phyloP scores from a whole-genome alignment of 2,329 filamentous ascomycete species.

The Pyrenophora teres region DNA sequence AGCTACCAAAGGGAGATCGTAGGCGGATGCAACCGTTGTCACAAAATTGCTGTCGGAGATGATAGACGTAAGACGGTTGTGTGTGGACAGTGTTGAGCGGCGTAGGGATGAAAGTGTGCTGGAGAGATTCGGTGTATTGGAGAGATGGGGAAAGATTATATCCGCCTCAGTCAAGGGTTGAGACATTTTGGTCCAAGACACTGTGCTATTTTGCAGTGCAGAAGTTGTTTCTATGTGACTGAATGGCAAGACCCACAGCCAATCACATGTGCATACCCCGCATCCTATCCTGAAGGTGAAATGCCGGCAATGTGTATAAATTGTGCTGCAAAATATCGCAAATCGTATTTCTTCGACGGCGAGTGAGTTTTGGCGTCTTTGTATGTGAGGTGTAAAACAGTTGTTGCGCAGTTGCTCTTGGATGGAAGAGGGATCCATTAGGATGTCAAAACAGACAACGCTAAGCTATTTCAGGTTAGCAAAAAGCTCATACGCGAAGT shows the following conservation, averaged over 20 bases:
- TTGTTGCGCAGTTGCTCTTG: neutral
- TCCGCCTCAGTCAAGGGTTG: conserved; percentile 39
- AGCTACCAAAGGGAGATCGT: conserved; percentile 73
- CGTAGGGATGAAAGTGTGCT: conserved; percentile 73
- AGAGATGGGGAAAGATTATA: conserved; percentile 60
- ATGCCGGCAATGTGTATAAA: too few relatives aligned
- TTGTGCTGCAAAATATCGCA: too few relatives aligned
- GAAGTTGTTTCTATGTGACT: neutral
- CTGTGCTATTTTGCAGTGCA: neutral
- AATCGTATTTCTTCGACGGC: too few relatives aligned
- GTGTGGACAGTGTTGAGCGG: conserved; percentile 74
- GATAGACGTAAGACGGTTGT: conserved; percentile 83
- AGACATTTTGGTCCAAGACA: conserved; percentile 20
- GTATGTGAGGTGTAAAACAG: too few relatives aligned
- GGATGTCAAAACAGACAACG: neutral
- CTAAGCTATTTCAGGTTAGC: neutral
- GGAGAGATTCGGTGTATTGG: conserved; percentile 67
- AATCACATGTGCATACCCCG: conserved; percentile 8
- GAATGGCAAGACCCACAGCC: neutral
- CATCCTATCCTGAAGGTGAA: neutral
- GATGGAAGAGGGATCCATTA: neutral
- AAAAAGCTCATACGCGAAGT: neutral
- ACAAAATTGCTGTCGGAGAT: conserved; percentile 77
- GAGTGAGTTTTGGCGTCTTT: too few relatives aligned
- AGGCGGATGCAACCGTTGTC: conserved; percentile 60